A percentile compares a stretch with the other conserved stretches of the same genome.
phyloP scores from a whole-genome alignment of 2,329 filamentous ascomycete species.

The Neonectria magnoliae region DNA sequence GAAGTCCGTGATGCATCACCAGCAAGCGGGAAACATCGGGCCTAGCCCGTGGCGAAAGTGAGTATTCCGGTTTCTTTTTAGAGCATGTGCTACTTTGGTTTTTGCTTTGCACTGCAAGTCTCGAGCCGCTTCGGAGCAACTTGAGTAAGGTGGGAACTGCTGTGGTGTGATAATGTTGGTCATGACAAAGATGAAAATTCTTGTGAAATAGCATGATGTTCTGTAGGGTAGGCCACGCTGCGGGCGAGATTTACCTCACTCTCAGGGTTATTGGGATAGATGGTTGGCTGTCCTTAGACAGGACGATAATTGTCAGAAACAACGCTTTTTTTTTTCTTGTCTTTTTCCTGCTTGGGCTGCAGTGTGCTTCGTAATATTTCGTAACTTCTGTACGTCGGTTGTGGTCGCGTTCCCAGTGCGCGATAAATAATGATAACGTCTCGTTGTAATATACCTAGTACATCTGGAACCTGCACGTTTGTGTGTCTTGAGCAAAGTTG shows the following conservation, averaged over 20 bases:
- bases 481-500: not conserved
- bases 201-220: not conserved
- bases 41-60: not conserved
- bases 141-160: no score
- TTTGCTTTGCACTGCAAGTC: not conserved
- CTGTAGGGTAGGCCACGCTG: conserved; percentile 10
- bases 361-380: not conserved
- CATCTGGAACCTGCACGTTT: not conserved
- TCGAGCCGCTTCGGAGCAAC: not conserved
- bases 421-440: no score
- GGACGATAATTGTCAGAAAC: not conserved
- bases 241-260: not conserved
- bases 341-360: not conserved
- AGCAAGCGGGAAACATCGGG: not conserved
- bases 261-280: not conserved
- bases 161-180: not conserved
- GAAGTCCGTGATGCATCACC: conserved; percentile 10
- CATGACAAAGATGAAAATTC: not conserved
- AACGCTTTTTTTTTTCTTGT: not conserved
- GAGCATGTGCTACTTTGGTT: not conserved
- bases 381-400: not conserved
- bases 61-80: not conserved
- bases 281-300: not conserved
- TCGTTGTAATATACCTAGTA: no score
- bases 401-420: not conserved